Conservation (phyloP, 2,329 filamentous ascomycete genomes). For the Phialophora verrucosa region DNA sequence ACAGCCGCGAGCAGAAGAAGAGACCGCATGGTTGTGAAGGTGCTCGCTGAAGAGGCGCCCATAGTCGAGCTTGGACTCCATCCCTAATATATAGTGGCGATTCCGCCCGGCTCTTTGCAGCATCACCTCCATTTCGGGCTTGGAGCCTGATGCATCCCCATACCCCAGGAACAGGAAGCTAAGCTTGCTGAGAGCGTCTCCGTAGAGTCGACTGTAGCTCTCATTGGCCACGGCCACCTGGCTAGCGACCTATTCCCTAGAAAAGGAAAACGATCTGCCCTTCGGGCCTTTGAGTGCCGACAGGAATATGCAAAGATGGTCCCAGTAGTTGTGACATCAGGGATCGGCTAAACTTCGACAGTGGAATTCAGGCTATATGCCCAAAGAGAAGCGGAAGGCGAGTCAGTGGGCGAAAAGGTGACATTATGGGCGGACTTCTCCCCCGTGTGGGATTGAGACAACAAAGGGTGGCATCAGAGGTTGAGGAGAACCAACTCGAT, state of each 20-base stretch:
- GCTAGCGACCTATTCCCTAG: slow-evolving; percentile 3
- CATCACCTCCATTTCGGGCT: slow-evolving; percentile 1
- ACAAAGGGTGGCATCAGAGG: neutral
- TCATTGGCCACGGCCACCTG: slow-evolving; percentile 6
- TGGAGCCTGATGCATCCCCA: slow-evolving; percentile 12
- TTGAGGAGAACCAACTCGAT: neutral
- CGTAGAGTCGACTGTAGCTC: slow-evolving; percentile 15
- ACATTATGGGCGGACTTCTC: slow-evolving; percentile 3
- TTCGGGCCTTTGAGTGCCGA: slow-evolving; percentile 24
- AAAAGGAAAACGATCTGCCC: slow-evolving; percentile 22
- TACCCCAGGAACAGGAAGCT: slow-evolving; percentile 17
- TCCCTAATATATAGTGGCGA: neutral
- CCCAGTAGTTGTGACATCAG: slow-evolving; percentile 17
- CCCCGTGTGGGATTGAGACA: neutral
- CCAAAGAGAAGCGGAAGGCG: neutral
- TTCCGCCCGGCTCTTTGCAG: slow-evolving; percentile 8
- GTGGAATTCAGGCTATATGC: slow-evolving; percentile 30
- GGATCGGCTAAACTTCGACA: slow-evolving; percentile 28
- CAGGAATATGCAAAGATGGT: slow-evolving; percentile 15
- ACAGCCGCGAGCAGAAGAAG: slow-evolving; percentile 18
- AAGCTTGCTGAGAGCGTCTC: slow-evolving; percentile 12
- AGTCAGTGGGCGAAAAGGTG: neutral
- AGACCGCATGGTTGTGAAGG: slow-evolving; percentile 10
- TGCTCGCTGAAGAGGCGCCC: neutral
- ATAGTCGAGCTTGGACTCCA: neutral